Conservation (phyloP, 306 rosid species). For the Quercus alba region DNA sequence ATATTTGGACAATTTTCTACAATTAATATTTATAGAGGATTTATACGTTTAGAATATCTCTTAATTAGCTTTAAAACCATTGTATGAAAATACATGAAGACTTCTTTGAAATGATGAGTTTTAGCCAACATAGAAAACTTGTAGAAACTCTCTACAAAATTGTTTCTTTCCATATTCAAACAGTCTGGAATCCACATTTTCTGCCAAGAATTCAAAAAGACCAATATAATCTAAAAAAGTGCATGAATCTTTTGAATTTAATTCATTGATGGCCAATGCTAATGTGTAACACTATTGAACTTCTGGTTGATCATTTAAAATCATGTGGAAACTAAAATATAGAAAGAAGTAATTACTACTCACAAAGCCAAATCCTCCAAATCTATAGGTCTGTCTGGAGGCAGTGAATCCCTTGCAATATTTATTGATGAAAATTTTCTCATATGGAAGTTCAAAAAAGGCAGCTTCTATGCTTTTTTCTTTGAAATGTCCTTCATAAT, state of each 20-base stretch:
- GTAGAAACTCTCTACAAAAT: no score
- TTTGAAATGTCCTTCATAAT: neutral
- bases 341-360: neutral
- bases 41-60: no score
- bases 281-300: no score
- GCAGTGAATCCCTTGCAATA: slow-evolving; percentile 21
- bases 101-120: no score
- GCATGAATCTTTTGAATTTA: neutral
- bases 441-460: slow-evolving; percentile 71
- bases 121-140: no score
- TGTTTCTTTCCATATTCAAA: no score
- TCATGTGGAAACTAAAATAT: neutral
- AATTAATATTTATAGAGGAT: no score
- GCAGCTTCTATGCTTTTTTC: slow-evolving; percentile 26
- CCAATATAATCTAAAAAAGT: neutral
- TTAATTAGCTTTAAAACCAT: no score
- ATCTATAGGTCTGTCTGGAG: slow-evolving; percentile 8
- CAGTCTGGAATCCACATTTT: no score
- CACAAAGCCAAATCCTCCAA: slow-evolving; percentile 44
- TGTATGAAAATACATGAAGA: no score
- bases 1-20: no score
- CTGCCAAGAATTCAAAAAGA: no score
- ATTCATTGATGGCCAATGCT: neutral
- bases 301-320: neutral
- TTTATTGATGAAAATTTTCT: slow-evolving; percentile 17